Base-by-base conservation (phyloP, 768 basidiomycete species). In the Hortiboletus flavorubellus region DNA sequence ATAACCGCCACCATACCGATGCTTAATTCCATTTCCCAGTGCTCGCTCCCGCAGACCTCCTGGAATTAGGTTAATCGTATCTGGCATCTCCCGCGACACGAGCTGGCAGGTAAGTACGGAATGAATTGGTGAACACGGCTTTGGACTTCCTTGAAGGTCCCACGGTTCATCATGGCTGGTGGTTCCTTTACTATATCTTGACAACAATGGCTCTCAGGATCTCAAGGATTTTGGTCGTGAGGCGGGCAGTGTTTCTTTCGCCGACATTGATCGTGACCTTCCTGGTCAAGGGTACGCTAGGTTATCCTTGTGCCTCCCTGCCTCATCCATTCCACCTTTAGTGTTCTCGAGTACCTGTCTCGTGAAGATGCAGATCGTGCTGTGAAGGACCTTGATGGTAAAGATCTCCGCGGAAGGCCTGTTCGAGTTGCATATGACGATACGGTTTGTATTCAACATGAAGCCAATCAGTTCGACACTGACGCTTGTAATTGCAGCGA, bases 201-300 rank as follows among this genome's bases (percentile, higher is more conserved):
- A 63, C 61, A 29, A 53, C 69, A 71, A 73, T 63, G 73, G 53
- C 72, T 68, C 73, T 66, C 70, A 98, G 96, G 96, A 98, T 70
- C 77, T 98, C 70, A 98, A 98, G 75, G 96, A 98, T 69, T 98
- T 95, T 58, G 96, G 94, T 63, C 91, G 96, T 58, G 87, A 93
- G 66, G 91, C 91, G 47, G 94, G 93, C 41, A 90, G 85, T 67
- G 93, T 98, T 54, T 91, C 90, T 18, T 98, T 90, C 65, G 93
- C 96, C 40, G 96, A 98, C 68, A 88, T 98, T 57, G 95, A 98
- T 68, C 87, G 93, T 38, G 87, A 94, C 66, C 70, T 72, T 59
- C 84, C 90, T 26, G 89, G 89, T 33, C 86, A 92, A 78, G 96
- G 96, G 95, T 97, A 59, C 59, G 87, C 72, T 3, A 15, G 51